Evolutionary conservation across 1,139 yeast genomes (phyloP), one percentile per base, ranked within the genome.

Genomic region (Scheffersomyces cryptocercus): DNA sequence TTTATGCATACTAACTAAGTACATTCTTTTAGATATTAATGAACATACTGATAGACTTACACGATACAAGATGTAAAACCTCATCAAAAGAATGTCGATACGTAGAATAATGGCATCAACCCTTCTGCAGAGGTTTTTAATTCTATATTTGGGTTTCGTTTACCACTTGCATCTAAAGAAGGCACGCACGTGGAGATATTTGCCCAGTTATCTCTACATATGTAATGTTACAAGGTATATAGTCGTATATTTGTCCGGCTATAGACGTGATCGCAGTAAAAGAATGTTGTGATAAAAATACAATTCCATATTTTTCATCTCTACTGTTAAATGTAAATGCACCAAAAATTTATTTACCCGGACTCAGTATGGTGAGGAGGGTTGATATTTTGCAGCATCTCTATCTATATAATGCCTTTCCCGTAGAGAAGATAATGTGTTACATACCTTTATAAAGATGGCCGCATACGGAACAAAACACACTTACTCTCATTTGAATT

Each of bases 111-210:
- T 39, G 43, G 64, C 56, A 56, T 59, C 53, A 55, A 55, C 61
- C 61, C 73, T 68, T 72, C 77, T 72, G 77, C 75, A 70, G 74
- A 69, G 59, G 57, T 56, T 56, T 54, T 49, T 49, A 40, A 39
- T 46, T 56, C 44, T 38, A 44, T 72, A 37, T 71, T 41, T 59
- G 77, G 77, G 76, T 59, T 62, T 71, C 77, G 77, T 73, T 73
- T 73, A 72, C 75, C 77, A 65, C 65, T 50, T 63, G 67, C 70
- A 69, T 56, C 77, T 67, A 44, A 43, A 38, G 39, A 30, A 55
- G 77, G 62, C 75, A 64, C 67, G 71, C 59, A 65, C 57, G 62
- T 67, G 75, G 75, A 54, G 77, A 72, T 72, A 72, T 60, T 54
- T 47, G 61, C 75, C 77, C 75, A 57, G 39, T 37, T 34, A 20